Base-by-base conservation (phyloP, 1,139 yeast species). In the Lipomyces yarrowii region DNA sequence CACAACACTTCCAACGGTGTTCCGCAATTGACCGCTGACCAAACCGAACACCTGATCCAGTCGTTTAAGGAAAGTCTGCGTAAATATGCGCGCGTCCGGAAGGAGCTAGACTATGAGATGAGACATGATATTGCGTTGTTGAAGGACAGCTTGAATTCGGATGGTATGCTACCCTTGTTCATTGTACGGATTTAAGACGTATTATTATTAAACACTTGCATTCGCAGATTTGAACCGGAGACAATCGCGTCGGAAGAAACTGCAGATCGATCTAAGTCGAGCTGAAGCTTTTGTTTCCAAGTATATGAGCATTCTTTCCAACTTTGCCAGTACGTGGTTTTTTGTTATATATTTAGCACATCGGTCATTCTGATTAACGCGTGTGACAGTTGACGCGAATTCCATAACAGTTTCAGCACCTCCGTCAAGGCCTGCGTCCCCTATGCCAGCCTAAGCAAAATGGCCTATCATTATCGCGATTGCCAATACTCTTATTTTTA, bases 211-310 rank as follows among this genome's bases (percentile, higher is more conserved):
- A 13, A 26, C 30, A 26, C 26, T 8, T 23, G 8, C 8, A 3
- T 7, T 23, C 11, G 48, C 48, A 52, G 55, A 52, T n/a, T 11
- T 52, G 18, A 23, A 4, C 33, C 55, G 13, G n/a, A 11, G 8
- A 3, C 55, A 57, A n/a, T 37, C 33, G 15, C 62, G 55, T 15
- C 18, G 35, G 33, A 54, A 57, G 32, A 57, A 60, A 32, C 61
- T 64, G 4, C 59, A 48, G 53, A 64, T 62, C 30, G 64, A 61
- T 8, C 56, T 64, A 8, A 10, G 46, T 13, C 23, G 67, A 21
- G 63, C 67, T 7, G 67, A 64, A 54, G 67, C 67, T 2, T 64
- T 64, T 57, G 64, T 64, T 2, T 18, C 39, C 8, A 60, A 56
- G 54, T 64, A 64, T 21, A 54, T 51, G 51, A 52, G 39, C 35